Percentiles rank a stretch among this genome's conserved stretches.
Conservation (phyloP, 305 asterid species). For the Rubia tinctorum region DNA sequence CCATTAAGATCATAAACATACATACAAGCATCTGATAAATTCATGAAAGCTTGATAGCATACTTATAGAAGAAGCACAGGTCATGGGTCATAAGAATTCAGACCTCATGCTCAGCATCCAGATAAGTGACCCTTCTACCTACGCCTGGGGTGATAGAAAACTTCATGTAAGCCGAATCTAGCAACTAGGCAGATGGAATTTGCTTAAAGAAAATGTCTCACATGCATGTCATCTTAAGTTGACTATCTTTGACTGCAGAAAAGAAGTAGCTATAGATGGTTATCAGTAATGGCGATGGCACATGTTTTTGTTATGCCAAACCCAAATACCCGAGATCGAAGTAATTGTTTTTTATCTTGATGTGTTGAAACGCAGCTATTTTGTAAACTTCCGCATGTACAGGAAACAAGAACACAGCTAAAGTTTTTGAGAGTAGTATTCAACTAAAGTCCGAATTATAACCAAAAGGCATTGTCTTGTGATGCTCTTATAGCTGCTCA, state of each 20-base stretch:
- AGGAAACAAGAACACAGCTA: background rate
- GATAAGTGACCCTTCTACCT: background rate
- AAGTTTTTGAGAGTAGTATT: background rate
- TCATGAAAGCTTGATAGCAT: background rate
- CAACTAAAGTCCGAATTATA: background rate
- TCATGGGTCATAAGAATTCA: too few relatives aligned
- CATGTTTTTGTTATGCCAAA: background rate
- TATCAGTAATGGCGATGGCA: background rate
- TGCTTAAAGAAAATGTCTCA: background rate
- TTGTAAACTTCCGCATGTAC: background rate
- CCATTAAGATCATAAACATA: background rate
- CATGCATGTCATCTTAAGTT: conserved; percentile 1
- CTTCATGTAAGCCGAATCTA: background rate
- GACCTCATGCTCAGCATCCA: background rate
- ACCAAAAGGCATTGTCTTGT: background rate
- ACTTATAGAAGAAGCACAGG: background rate
- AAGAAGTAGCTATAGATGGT: too few relatives aligned
- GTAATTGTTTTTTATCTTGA: background rate
- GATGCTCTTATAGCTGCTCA: too few relatives aligned
- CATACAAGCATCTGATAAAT: background rate
- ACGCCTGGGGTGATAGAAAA: background rate
- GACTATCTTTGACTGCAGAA: too few relatives aligned
- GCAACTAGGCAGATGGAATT: background rate
- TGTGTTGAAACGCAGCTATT: background rate
- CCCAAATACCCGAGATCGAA: background rate